Conservation (phyloP, 257 asterid species). For the Solanum commersonii region DNA sequence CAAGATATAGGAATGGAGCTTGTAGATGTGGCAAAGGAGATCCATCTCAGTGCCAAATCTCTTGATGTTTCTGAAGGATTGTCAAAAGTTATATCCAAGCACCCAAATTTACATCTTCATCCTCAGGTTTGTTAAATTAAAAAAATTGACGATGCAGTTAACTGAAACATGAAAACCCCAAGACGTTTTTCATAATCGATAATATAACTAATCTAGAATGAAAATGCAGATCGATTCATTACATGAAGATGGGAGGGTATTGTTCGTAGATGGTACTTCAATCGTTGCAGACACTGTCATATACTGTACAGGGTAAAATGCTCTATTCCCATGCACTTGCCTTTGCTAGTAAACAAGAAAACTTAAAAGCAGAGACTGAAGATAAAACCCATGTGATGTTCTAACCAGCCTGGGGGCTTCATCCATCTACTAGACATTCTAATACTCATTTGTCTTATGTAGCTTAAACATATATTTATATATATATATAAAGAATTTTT, state of each 20-base stretch:
- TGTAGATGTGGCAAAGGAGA: slow-evolving; percentile 62
- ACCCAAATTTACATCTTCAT: slow-evolving; percentile 41
- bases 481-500: no score
- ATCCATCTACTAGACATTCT: not conserved
- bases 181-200: not conserved
- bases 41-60: slow-evolving; percentile 54
- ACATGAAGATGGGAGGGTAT: slow-evolving; percentile 63
- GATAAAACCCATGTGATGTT: not conserved
- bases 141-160: not conserved
- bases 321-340: not conserved
- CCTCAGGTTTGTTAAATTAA: slow-evolving; percentile 40
- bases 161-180: not conserved
- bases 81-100: slow-evolving; percentile 55
- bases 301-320: slow-evolving; percentile 77
- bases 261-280: slow-evolving; percentile 53
- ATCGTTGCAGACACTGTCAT: slow-evolving; percentile 61
- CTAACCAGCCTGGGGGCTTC: not conserved
- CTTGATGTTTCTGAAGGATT: slow-evolving; percentile 48
- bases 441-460: not conserved
- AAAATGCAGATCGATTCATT: slow-evolving; percentile 61
- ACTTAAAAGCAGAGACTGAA: not conserved
- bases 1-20: slow-evolving; percentile 84
- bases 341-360: not conserved
- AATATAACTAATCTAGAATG: not conserved
- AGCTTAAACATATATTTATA: not conserved